Base-by-base conservation (phyloP, 1,284 basidiomycete species). In the Amylostereum areolatum region DNA sequence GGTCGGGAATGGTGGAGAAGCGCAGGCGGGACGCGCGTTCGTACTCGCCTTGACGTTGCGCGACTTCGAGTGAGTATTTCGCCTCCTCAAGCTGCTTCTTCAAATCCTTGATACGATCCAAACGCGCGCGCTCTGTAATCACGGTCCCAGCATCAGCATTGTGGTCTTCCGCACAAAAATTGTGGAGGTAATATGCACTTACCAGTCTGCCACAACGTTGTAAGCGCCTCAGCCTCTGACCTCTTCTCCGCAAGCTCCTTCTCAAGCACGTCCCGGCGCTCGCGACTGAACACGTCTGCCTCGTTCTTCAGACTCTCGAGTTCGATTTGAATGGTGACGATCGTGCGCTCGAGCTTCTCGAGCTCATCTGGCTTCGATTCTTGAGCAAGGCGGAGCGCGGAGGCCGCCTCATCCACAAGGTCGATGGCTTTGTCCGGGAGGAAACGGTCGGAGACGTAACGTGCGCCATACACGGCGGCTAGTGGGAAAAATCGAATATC, bases 401-500 rank as follows among this genome's bases (percentile, higher is more conserved):
- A 90, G 5, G 89, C 89, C 1, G 92, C 92, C 66, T 96, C 93
- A 64, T 97, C 94, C 2, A 97, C 81, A 2, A 96, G 76, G 65
- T 92, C 89, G 49, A 93, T 92, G 4, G 89, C 89, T 64, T 93
- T 94, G 71, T 96, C 93, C 0, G 93, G 93, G 1, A 95, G 74
- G 65, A 81, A 92, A 1, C 92, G 79, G 62, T 93, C 89, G 0
- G 90, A 83, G 55, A 96, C 83, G 63, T 94, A 95, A 6, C 91
- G 79, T 39, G 89, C 80, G 2, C 80, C 73, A 57, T 92, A 92
- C 3, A 92, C 81, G 2, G 90, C 89, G n/a, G 89, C 89, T 78
- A 47, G 35, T 18, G 18, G 18, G 18, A 18, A 18, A 18, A 18
- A 18, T 18, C 18, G 18, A 37, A 36, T 8, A 39, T 9, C 3